A percentile compares a stretch with the other conserved stretches of the same genome.
phyloP scores from a whole-genome alignment of 805 yeast genomes.

The Pichia scutulata region DNA sequence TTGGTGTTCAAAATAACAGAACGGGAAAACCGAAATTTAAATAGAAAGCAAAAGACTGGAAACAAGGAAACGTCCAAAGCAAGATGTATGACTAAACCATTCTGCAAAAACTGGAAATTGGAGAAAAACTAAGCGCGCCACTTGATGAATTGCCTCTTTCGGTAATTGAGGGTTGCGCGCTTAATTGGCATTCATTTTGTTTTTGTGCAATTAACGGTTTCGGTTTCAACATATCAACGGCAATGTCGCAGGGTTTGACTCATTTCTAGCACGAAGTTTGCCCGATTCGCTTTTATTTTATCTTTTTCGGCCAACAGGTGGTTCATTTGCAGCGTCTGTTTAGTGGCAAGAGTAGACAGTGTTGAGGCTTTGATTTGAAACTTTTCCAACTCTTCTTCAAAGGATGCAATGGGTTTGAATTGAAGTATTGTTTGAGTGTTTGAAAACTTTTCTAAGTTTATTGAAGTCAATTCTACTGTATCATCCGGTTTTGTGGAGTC shows the following conservation, averaged over 20 bases:
- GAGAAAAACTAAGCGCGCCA: conserved; percentile 14
- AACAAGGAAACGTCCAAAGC: background rate
- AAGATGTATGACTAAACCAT: background rate
- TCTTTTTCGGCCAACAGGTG: conserved; percentile 1
- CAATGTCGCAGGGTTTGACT: conserved; percentile 1
- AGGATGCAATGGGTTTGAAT: background rate
- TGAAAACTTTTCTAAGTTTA: background rate
- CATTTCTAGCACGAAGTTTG: background rate
- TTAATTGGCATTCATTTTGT: background rate
- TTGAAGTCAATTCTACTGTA: background rate
- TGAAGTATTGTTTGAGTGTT: background rate
- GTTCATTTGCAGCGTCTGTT: background rate
- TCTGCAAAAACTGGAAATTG: background rate
- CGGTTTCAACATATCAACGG: background rate
- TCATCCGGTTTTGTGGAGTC: background rate
- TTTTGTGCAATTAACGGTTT: background rate
- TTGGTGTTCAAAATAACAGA: background rate
- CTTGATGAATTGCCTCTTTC: conserved; percentile 10
- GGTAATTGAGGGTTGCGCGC: conserved; percentile 14
- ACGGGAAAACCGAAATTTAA: background rate
- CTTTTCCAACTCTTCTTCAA: background rate
- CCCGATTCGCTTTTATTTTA: conserved; percentile 9
- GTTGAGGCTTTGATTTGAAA: background rate
- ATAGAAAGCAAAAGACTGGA: background rate
- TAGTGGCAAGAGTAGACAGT: background rate